Percentiles rank a stretch among this genome's conserved stretches.
Conservation (phyloP, 2,329 filamentous ascomycete species). For the Aspergillus luchuensis region DNA sequence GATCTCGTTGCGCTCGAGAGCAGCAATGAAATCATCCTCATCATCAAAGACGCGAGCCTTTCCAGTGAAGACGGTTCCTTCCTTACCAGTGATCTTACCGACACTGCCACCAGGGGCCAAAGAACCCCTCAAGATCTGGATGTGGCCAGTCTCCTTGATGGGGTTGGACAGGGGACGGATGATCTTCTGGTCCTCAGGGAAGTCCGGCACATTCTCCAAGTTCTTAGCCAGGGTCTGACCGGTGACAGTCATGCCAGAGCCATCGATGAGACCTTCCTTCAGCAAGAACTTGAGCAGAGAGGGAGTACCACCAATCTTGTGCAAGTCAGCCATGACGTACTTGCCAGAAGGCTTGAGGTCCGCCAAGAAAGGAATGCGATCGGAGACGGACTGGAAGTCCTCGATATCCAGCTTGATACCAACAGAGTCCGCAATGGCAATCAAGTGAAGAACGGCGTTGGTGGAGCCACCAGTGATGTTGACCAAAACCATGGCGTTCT, state of each 20-base stretch:
- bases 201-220: conserved; percentile 60
- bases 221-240: conserved; percentile 62
- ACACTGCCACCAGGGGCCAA: conserved; percentile 71
- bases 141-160: conserved; percentile 70
- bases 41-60: conserved; percentile 71
- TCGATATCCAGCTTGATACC: conserved; percentile 81
- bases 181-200: conserved; percentile 70
- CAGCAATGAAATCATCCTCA: conserved; percentile 69
- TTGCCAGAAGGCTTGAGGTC: conserved; percentile 78
- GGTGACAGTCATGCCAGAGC: conserved; percentile 62
- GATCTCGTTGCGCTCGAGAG: conserved; percentile 67
- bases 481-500: conserved; percentile 81
- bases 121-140: conserved; percentile 71
- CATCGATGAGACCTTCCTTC: conserved; percentile 60
- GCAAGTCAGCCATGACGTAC: conserved; percentile 62
- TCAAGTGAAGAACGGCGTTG: conserved; percentile 81
- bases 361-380: conserved; percentile 76
- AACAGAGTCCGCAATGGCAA: conserved; percentile 79
- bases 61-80: conserved; percentile 67
- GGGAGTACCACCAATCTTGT: conserved; percentile 60
- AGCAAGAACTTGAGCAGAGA: conserved; percentile 60
- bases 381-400: conserved; percentile 80
- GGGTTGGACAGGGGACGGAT: conserved; percentile 68
- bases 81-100: conserved; percentile 77
- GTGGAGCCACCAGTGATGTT: conserved; percentile 83